Conservation (phyloP, 352 stramenopile species). For the Labyrinthula sp. region DNA sequence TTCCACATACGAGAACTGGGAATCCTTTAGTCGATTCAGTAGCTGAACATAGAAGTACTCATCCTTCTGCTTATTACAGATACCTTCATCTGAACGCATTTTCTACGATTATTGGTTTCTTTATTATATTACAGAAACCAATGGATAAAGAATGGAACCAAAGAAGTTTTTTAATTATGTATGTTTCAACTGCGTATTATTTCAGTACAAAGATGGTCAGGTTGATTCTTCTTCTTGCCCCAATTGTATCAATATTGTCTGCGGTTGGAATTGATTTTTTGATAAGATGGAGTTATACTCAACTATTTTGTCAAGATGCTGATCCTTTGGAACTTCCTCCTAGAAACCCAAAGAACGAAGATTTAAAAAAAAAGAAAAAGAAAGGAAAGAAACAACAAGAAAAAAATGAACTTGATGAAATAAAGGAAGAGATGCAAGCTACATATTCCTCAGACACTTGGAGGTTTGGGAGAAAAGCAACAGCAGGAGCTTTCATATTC, state of each 20-base stretch:
- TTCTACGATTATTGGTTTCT: slow-evolving; percentile 64
- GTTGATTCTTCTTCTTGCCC: slow-evolving; percentile 58
- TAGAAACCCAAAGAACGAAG: no score
- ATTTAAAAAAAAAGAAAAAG: no score
- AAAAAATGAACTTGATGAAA: no score
- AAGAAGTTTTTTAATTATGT: slow-evolving; percentile 70
- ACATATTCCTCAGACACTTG: no score
- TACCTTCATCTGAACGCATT: slow-evolving; percentile 67
- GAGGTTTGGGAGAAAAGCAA: no score
- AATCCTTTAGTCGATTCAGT: slow-evolving; percentile 74
- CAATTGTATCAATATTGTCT: slow-evolving; percentile 68
- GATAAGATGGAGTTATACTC: slow-evolving; percentile 33
- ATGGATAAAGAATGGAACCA: no score
- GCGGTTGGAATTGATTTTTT: slow-evolving; percentile 46
- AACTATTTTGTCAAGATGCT: no score
- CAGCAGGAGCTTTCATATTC: no score
- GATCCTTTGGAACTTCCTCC: no score
- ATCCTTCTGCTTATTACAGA: slow-evolving; percentile 75
- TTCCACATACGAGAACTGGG: slow-evolving; percentile 48
- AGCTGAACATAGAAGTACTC: slow-evolving; percentile 70
- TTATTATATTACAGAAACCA: no score
- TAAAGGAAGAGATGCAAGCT: no score
- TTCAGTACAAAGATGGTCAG: slow-evolving; percentile 66
- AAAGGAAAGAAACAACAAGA: no score
- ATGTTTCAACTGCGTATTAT: slow-evolving; percentile 69